Evolutionary conservation across 306 rosid genomes (phyloP).

Genomic region (Dryas octopetala): DNA sequence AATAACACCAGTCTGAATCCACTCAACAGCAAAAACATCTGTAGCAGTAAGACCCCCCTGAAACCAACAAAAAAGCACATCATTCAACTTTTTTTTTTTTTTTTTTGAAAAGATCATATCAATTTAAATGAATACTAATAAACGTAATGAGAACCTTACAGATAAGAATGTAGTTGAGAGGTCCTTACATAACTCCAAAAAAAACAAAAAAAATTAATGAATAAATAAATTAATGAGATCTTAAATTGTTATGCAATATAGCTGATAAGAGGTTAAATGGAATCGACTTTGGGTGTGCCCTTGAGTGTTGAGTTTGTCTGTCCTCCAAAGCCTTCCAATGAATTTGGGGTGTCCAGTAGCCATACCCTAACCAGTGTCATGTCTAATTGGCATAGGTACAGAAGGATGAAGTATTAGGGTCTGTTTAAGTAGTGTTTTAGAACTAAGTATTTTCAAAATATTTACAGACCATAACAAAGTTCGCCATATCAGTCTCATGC

Average conservation of each 20-base stretch:
- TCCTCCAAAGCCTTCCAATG: not conserved
- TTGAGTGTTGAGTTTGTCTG: not conserved
- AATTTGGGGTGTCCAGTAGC: not conserved
- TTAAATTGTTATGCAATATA: not conserved
- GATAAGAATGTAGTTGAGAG: not conserved
- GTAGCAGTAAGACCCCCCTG: conserved; percentile 99
- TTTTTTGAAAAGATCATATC: not conserved
- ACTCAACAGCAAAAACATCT: conserved; percentile 94
- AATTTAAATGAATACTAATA: conserved; percentile 15
- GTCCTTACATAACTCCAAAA: not conserved
- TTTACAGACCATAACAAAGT: not conserved
- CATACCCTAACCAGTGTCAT: not conserved
- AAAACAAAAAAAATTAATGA: too few relatives aligned
- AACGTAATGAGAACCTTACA: conserved; percentile 8
- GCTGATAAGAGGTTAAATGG: not conserved
- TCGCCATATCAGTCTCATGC: not conserved
- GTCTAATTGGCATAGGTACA: not conserved
- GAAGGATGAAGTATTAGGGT: not conserved
- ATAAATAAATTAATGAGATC: not conserved
- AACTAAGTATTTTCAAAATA: not conserved
- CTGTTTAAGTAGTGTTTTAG: not conserved
- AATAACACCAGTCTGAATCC: conserved; percentile 80
- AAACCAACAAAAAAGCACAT: conserved; percentile 38
- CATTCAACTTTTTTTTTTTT: not conserved
- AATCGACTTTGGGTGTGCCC: not conserved